These are phyloP conservation scores for Rhododendron kiyosumense DNA, from an alignment of 148 eudicot species.

Conservation along the genomic window DNA sequence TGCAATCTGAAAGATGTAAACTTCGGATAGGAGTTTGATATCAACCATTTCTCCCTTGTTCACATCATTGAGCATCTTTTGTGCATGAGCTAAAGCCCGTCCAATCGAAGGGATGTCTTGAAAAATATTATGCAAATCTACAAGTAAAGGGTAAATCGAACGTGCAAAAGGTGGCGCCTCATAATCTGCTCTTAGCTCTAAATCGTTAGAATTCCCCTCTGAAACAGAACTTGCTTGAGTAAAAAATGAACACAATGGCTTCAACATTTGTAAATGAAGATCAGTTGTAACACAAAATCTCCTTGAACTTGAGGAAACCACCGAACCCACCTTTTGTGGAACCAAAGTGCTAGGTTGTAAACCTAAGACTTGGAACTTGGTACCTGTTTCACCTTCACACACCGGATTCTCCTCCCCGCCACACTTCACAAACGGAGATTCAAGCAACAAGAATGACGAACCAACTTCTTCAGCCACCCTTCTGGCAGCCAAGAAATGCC, in stretches of 20 bases:
- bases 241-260: conserved; percentile 37
- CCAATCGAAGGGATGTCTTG: conserved; percentile 72
- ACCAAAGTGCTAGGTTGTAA: conserved; percentile 46
- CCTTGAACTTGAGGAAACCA: conserved; percentile 29
- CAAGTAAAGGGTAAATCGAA: conserved; percentile 65
- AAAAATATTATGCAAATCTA: conserved; percentile 66
- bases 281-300: conserved; percentile 36
- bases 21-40: conserved; percentile 39
- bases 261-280: conserved; percentile 51
- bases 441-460: conserved; percentile 56
- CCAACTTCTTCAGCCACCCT: conserved; percentile 71
- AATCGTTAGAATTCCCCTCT: conserved; percentile 13
- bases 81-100: conserved; percentile 50
- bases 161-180: conserved; percentile 73
- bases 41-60: conserved; percentile 44
- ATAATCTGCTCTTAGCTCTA: conserved; percentile 49
- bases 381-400: conserved; percentile 24
- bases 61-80: conserved; percentile 54
- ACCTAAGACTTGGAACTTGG: conserved; percentile 34
- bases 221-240: conserved; percentile 21
- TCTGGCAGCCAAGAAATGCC: conserved; percentile 68
- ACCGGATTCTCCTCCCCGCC: conserved; percentile 15
- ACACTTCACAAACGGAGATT: conserved; percentile 42
- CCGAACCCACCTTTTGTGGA: conserved; percentile 35
- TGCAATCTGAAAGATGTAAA: conserved; percentile 52